Base-by-base conservation (phyloP, 352 stramenopile species). In the Globisporangium nodosum region DNA sequence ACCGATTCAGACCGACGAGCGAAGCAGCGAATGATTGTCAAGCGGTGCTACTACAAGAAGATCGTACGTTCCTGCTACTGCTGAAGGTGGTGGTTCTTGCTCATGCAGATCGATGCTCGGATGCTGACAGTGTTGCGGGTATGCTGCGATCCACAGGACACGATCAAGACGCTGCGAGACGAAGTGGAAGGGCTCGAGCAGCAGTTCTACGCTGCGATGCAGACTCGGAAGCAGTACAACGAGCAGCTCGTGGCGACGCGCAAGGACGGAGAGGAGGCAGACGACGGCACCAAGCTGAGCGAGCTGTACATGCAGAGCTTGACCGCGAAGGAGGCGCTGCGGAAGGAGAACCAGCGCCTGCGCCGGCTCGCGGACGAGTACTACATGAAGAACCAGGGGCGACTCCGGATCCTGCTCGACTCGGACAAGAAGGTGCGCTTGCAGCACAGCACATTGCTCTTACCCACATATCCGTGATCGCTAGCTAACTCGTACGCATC, bases 311-410 rank as follows among this genome's bases (percentile, higher is more conserved):
- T 81, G 46, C 61, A 75, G 42, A 74, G 64, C 50, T 60, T 81
- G 27, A 67, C 68, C 30, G 66, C 66, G 12, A 88, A 87, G 57
- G 78, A 88, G 56, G 58, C 65, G 40, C 66, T 88, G 51, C 75
- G 76, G 24, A 68, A 84, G 64, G 78, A 88, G 70, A 86, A 88
- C 62, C 65, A 70, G 27, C 76, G 74, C n/a, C 74, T 88, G 39
- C 75, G 78, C 35, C 73, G 72, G 9, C 71, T 86, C 20, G 78
- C 78, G 0, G 78, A 88, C 62, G 76, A 86, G 70, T 81, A 83
- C 63, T 88, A 86, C 72, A 86, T 88, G 78, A 88, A 88, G 65
- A 88, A 88, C 66, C 78, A 88, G 55, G 76, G 78, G 9, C 76
- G 76, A 0, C 61, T 88, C 31, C 78, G 74, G 16, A 62, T 80